Conservation (phyloP, 2,329 filamentous ascomycete genomes). For the Hymenoscyphus infarciens region DNA sequence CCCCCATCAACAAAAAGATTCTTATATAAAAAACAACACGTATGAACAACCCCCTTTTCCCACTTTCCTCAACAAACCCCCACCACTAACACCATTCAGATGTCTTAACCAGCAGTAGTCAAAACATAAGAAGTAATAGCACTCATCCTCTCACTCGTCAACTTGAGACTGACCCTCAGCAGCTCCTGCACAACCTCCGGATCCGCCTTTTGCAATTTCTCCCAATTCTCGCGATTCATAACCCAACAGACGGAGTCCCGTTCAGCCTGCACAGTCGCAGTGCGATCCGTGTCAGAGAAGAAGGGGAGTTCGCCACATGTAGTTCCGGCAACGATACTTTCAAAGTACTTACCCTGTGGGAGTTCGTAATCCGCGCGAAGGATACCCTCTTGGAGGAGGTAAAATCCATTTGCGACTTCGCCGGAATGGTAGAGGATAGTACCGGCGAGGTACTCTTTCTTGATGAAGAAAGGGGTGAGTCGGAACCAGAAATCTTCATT, state of each 20-base stretch:
- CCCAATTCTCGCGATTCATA: conserved; percentile 70
- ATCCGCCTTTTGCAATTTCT: conserved; percentile 65
- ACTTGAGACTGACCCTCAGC: conserved; percentile 80
- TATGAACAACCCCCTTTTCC: too few relatives aligned
- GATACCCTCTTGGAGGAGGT: conserved; percentile 84
- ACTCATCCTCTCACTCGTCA: conserved; percentile 91
- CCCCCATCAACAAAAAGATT: too few relatives aligned
- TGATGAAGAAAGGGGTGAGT: conserved; percentile 69
- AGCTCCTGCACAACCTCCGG: conserved; percentile 79
- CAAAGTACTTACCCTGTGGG: conserved; percentile 82
- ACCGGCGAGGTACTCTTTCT: conserved; percentile 63
- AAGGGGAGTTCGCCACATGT: conserved; percentile 96
- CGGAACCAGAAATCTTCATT: conserved; percentile 97
- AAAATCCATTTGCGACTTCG: conserved; percentile 77
- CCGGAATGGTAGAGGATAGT: conserved; percentile 75
- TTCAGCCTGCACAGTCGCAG: conserved; percentile 82
- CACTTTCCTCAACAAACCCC: too few relatives aligned
- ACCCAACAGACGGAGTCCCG: conserved; percentile 79
- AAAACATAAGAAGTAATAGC: conserved; percentile 55
- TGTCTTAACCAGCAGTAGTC: conserved; percentile 38
- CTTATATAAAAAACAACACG: too few relatives aligned
- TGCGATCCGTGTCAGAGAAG: conserved; percentile 85
- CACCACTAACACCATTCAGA: too few relatives aligned
- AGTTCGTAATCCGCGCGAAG: conserved; percentile 86
- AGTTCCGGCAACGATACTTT: conserved; percentile 89